Conservation (phyloP, 139 green algal genomes). For the Bryopsis sp. region DNA sequence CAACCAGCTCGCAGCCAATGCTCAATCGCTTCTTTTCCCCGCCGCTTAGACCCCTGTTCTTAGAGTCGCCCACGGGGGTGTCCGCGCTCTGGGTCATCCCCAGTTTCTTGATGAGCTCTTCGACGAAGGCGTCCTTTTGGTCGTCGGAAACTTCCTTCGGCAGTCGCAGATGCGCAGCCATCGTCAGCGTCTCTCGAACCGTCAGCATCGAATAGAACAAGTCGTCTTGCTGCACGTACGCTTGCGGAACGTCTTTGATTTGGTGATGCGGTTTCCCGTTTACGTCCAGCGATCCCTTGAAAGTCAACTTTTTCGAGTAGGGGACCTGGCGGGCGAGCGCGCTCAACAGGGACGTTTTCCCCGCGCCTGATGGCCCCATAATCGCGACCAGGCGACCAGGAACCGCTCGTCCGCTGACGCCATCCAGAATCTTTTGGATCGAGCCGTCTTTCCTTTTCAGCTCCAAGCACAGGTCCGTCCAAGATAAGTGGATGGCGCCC, state of each 20-base stretch:
- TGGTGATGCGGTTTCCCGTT: conserved; percentile 29
- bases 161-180: conserved; percentile 63
- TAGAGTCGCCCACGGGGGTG: conserved; percentile 61
- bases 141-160: conserved; percentile 20
- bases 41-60: conserved; percentile 50
- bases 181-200: conserved; percentile 62
- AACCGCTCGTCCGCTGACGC: conserved; percentile 27
- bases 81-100: conserved; percentile 53
- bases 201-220: conserved; percentile 84
- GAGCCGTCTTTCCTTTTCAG: conserved; percentile 8
- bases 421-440: conserved; percentile 28
- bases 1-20: conserved; percentile 81
- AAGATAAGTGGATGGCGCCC: no score
- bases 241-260: conserved; percentile 26
- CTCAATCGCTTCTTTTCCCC: conserved; percentile 79
- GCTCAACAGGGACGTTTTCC: conserved; percentile 59
- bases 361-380: conserved; percentile 26
- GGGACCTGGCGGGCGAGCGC: conserved; percentile 56
- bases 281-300: conserved; percentile 32
- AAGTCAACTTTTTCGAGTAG: conserved; percentile 23
- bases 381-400: conserved; percentile 31
- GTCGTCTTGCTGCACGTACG: conserved; percentile 89
- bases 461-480: not conserved
- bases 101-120: conserved; percentile 56
- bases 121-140: conserved; percentile 38